Conservation (phyloP, 108 stramenopile species). For the Cyclotella atomus region DNA sequence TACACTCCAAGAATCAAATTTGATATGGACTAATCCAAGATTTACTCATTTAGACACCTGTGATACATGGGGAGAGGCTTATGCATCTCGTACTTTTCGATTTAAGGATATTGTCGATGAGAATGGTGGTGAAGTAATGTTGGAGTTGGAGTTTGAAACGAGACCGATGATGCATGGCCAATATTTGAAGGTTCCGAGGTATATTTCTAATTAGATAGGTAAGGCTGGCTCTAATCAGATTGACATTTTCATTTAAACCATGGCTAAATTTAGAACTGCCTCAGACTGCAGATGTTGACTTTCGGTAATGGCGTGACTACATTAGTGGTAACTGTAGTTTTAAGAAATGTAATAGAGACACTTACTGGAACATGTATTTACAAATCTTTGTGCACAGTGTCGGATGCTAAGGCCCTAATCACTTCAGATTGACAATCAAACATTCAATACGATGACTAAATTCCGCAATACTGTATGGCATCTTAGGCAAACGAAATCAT, state of each 20-base stretch:
- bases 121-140: conserved; percentile 31
- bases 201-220: conserved; percentile 22
- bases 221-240: too few relatives aligned
- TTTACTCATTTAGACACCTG: conserved; percentile 62
- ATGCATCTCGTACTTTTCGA: conserved; percentile 45
- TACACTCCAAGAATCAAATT: conserved; percentile 11
- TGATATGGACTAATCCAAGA: conserved; percentile 60
- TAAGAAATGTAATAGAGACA: too few relatives aligned
- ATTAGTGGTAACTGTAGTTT: too few relatives aligned
- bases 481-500: conserved; percentile 3
- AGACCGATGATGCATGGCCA: conserved; percentile 49
- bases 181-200: conserved; percentile 45
- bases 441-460: neutral
- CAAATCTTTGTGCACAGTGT: too few relatives aligned
- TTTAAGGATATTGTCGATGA: conserved; percentile 51
- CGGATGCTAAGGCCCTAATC: neutral
- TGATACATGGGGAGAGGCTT: conserved; percentile 63
- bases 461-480: neutral
- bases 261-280: neutral
- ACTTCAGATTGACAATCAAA: neutral
- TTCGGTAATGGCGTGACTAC: too few relatives aligned
- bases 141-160: conserved; percentile 54
- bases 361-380: too few relatives aligned
- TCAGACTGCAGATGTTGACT: too few relatives aligned
- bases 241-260: too few relatives aligned